Conservation (phyloP, 108 stramenopile species). For the Cyclotella baltica region DNA sequence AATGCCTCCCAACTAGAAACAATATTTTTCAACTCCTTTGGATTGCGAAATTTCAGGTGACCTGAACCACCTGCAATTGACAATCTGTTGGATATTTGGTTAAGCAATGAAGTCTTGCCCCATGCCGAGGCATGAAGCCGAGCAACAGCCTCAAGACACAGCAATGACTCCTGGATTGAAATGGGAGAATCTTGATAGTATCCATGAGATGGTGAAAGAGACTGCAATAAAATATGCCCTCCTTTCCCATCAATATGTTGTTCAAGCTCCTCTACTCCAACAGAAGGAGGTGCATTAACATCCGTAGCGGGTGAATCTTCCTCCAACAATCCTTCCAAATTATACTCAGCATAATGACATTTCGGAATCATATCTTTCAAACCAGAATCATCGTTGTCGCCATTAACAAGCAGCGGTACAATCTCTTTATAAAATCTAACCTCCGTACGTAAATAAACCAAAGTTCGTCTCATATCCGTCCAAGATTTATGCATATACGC, state of each 20-base stretch:
- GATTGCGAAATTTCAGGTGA: slow-evolving; percentile 74
- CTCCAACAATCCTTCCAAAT: slow-evolving; percentile 65
- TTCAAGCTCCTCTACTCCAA: slow-evolving; percentile 8
- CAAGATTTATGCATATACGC: slow-evolving; percentile 63
- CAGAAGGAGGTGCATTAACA: slow-evolving; percentile 26
- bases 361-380: slow-evolving; percentile 44
- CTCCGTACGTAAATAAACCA: slow-evolving; percentile 78
- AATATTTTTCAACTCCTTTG: slow-evolving; percentile 69
- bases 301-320: slow-evolving; percentile 63
- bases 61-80: slow-evolving; percentile 66
- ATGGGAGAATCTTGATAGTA: slow-evolving; percentile 81
- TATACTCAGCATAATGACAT: slow-evolving; percentile 49
- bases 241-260: slow-evolving; percentile 23
- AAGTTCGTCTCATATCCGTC: slow-evolving; percentile 79
- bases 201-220: slow-evolving; percentile 36
- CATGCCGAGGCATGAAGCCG: slow-evolving; percentile 75
- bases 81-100: slow-evolving; percentile 44
- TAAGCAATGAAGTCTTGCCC: slow-evolving; percentile 63
- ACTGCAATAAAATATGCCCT: slow-evolving; percentile 36
- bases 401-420: slow-evolving; percentile 49
- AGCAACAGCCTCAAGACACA: slow-evolving; percentile 67
- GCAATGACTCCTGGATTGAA: slow-evolving; percentile 48
- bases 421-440: slow-evolving; percentile 78
- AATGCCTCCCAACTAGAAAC: slow-evolving; percentile 69
- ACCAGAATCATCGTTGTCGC: slow-evolving; percentile 14